Evolutionary conservation across 2,329 filamentous ascomycete species (phyloP), one percentile per base, ranked within the genome.

Genomic region (Ophiognomonia clavigignenti-juglandacearum): DNA sequence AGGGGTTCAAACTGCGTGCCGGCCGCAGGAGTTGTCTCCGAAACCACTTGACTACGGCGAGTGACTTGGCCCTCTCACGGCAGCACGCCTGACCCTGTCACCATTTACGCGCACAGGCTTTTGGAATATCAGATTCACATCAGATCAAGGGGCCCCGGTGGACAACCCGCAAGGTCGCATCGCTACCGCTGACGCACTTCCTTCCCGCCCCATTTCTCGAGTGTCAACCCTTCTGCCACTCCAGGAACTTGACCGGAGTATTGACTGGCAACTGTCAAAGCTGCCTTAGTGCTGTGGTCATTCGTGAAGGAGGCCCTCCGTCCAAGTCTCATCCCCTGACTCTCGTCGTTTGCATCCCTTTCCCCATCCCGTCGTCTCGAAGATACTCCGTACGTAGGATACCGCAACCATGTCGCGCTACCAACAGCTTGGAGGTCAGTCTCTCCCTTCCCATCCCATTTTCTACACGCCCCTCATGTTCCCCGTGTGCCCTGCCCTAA

Each of bases 381-480:
- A 52, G 50, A 19, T 16, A 32, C 32, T 20, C 44, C 10, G n/a
- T 31, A 34, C 31, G 13, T 34, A 3, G 37, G 31, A 46, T 13
- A 19, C 50, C 35, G 41, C 48, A 60, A 68, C 64, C 68, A 86
- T 87, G 82, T 79, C 82, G 36, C 20, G 43, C 35, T 88, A 88
- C 72, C 86, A 87, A 72, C 81, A 83, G 59, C 67, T 88, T 74
- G 81, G 84, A 74, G 81, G 84, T 80, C 75, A 71, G 80, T 80
- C 51, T 52, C 54, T 50, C 42, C 46, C 40, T 36, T 37, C 26
- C 18, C 24, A 43, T 44, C 45, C 32, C 16, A 48, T 44, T 45
- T 37, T 32, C 34, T 24, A 8, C 24, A 44, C 44, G 43, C 35
- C 4, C 34, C 36, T 51, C 50, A 43, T 48, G 26, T 45, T 47